A percentile compares a stretch with the other conserved stretches of the same genome.
These are phyloP conservation scores for Phytophthora foliorum DNA, from an alignment of 352 stramenopile species.

Conservation along the genomic window DNA sequence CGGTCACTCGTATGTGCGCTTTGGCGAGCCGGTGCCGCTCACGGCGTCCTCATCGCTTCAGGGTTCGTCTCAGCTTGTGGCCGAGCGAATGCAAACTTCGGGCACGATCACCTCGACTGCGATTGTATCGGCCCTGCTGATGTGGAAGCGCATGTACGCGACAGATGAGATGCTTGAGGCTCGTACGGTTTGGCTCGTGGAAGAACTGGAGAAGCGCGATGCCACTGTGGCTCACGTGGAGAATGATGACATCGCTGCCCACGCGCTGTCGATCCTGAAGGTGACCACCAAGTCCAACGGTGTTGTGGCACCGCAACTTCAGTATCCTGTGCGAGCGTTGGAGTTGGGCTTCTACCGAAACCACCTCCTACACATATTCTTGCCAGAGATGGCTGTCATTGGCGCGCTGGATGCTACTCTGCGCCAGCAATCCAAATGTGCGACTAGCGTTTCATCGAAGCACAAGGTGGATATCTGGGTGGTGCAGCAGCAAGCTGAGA, in stretches of 20 bases:
- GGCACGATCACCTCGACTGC: slow-evolving; percentile 83
- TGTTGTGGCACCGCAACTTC: slow-evolving; percentile 63
- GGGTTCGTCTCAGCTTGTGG: slow-evolving; percentile 61
- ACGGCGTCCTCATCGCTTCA: slow-evolving; percentile 57
- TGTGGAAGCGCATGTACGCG: slow-evolving; percentile 78
- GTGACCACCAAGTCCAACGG: slow-evolving; percentile 48
- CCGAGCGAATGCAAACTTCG: slow-evolving; percentile 77
- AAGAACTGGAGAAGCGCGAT: slow-evolving; percentile 52
- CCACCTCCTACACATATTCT: slow-evolving; percentile 83
- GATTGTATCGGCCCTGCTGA: slow-evolving; percentile 75
- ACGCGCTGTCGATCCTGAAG: slow-evolving; percentile 73
- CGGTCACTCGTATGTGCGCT: slow-evolving; percentile 89
- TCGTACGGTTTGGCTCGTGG: slow-evolving; percentile 65
- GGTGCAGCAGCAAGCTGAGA: slow-evolving; percentile 51
- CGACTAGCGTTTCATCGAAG: neutral
- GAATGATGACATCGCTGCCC: slow-evolving; percentile 54
- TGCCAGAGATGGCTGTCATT: slow-evolving; percentile 78
- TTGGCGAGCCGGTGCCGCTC: slow-evolving; percentile 75
- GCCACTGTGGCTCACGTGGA: slow-evolving; percentile 74
- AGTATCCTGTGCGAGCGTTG: slow-evolving; percentile 72
- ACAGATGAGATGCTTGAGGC: slow-evolving; percentile 69
- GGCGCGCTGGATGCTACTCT: slow-evolving; percentile 63
- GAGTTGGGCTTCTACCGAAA: slow-evolving; percentile 90
- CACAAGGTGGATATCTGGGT: slow-evolving; percentile 36
- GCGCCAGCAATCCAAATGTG: slow-evolving; percentile 21